phyloP scores from a whole-genome alignment of 257 asterid species.

The Lithospermum erythrorhizon region DNA sequence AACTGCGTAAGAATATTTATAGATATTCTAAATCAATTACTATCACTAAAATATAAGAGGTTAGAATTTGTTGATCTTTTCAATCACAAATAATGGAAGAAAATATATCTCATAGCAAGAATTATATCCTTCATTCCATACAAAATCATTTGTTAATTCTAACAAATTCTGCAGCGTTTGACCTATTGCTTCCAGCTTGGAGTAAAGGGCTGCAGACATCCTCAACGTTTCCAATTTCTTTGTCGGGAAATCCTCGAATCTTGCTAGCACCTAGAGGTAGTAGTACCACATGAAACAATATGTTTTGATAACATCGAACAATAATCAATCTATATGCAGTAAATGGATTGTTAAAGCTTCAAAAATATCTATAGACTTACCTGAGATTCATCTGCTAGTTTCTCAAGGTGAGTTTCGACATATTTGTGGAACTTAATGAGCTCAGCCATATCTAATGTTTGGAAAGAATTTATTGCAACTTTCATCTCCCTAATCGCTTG shows the following conservation, averaged over 20 bases:
- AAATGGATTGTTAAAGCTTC: too few species aligned
- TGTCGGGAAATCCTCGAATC: slow-evolving; percentile 75
- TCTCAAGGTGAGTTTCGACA: slow-evolving; percentile 22
- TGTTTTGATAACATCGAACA: background rate
- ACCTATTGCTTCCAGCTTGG: slow-evolving; percentile 43
- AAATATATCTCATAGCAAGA: too few species aligned
- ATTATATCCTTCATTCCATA: too few species aligned
- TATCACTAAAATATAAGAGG: too few species aligned
- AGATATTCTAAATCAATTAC: too few species aligned
- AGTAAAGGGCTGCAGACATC: slow-evolving; percentile 55
- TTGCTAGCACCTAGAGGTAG: slow-evolving; percentile 50
- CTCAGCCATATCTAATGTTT: slow-evolving; percentile 22
- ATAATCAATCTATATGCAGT: background rate
- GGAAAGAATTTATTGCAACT: slow-evolving; percentile 15
- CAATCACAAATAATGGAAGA: too few species aligned
- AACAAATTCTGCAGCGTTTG: slow-evolving; percentile 36
- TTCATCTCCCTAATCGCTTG: slow-evolving; percentile 17
- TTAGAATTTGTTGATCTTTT: too few species aligned
- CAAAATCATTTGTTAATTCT: too few species aligned
- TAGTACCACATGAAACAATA: background rate
- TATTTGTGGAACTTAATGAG: slow-evolving; percentile 19
- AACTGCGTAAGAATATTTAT: too few species aligned
- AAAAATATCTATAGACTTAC: background rate
- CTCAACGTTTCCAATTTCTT: slow-evolving; percentile 79
- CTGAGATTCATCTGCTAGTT: slow-evolving; percentile 26